These are phyloP conservation scores for Eucalyptus melliodora DNA, from an alignment of 345 rosid genomes.

Conservation along the genomic window DNA sequence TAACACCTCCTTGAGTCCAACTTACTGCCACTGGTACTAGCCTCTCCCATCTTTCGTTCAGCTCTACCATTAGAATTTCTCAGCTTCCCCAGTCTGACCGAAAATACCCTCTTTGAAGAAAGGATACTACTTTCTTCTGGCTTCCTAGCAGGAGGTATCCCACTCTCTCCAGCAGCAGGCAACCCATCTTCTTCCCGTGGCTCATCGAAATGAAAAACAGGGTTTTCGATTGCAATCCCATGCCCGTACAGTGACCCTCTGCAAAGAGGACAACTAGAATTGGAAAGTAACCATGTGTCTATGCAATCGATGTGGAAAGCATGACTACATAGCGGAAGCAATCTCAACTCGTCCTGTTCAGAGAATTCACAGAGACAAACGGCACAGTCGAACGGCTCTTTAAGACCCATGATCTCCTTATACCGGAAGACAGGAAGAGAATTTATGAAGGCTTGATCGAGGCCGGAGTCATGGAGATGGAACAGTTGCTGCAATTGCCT, in stretches of 20 bases:
- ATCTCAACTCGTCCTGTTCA: slow-evolving; percentile 54
- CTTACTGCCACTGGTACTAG: slow-evolving; percentile 39
- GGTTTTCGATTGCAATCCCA: slow-evolving; percentile 41
- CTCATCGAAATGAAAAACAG: slow-evolving; percentile 39
- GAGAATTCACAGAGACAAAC: slow-evolving; percentile 81
- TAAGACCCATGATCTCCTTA: slow-evolving; percentile 52
- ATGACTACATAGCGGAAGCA: slow-evolving; percentile 81
- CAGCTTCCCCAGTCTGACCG: slow-evolving; percentile 80
- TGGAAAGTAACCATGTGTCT: slow-evolving; percentile 85
- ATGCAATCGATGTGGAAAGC: slow-evolving; percentile 90
- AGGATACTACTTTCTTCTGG: slow-evolving; percentile 35
- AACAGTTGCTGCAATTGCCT: slow-evolving; percentile 88
- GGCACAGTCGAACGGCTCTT: slow-evolving; percentile 88
- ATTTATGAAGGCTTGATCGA: slow-evolving; percentile 82
- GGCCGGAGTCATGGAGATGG: slow-evolving; percentile 85
- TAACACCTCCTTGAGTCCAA: slow-evolving; percentile 41
- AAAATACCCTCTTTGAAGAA: slow-evolving; percentile 61
- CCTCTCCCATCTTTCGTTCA: slow-evolving; percentile 34
- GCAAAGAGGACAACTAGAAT: slow-evolving; percentile 91
- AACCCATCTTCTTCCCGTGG: slow-evolving; percentile 19
- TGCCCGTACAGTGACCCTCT: slow-evolving; percentile 57
- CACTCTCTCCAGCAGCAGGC: neutral
- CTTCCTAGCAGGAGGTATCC: slow-evolving; percentile 26
- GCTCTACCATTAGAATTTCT: slow-evolving; percentile 22
- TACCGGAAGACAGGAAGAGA: slow-evolving; percentile 77